Base-by-base conservation (phyloP, 495 filamentous ascomycete genomes). In the Aspergillus kassunensis region DNA sequence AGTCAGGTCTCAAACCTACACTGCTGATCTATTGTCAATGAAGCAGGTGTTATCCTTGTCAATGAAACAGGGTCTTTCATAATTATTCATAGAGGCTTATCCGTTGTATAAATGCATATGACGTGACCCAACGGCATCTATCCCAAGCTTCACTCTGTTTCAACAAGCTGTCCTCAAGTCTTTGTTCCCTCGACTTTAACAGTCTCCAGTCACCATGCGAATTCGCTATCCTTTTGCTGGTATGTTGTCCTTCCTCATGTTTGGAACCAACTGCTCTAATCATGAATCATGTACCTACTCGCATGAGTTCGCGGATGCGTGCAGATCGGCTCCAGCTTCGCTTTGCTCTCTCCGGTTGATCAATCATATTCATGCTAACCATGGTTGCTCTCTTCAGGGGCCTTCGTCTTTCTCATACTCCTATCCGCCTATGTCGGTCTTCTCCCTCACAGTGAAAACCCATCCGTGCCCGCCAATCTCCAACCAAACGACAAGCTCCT, bases 401-500 rank as follows among this genome's bases (percentile, higher is more conserved):
- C 85, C 51, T 97, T 97, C 67, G 62, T 84, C 72, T 75, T 86
- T 64, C 80, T 97, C 60, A 71, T 87, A 59, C 73, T 95, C 45
- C 65, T 86, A 39, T 79, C 91, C 33, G 89, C 74, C 50, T 96
- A 93, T 68, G 74, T 87, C 56, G 89, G 89, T 50, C 85, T 96
- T 33, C 62, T 86, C 57, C 75, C 77, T 24, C 74, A 77, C 53
- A 69, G 62, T 61, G 57, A 65, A 66, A 91, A 72, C 55, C 81
- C 74, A 60, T 81, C 66, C 67, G 91, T 72, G 67, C 85, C 71
- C 62, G 80, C 86, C 51, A 80, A 93, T 23, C 58, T 87, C 48
- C 77, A 80, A 49, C 76, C 76, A 51, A 90, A 91, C 77, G 91
- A 96, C 80, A 96, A 97, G 70, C 74, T 88, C 65, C 82, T 99